Conservation (phyloP, 2,329 filamentous ascomycete species). For the Exserohilum turcica region DNA sequence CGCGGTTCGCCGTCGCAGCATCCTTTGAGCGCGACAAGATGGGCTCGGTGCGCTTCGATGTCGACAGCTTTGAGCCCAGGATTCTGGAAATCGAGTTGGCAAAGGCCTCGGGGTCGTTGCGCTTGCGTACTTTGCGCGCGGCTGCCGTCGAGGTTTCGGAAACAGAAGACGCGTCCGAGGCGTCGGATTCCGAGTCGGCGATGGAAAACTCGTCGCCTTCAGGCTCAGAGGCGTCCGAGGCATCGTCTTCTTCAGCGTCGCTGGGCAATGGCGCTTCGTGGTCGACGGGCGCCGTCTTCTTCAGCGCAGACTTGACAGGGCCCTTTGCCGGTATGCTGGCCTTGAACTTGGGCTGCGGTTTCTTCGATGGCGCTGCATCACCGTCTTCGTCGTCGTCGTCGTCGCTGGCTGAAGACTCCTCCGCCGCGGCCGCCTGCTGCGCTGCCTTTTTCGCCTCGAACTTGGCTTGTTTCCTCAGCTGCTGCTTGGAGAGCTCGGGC, state of each 20-base stretch:
- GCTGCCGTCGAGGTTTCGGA: constrained; percentile 44
- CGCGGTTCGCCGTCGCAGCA: constrained; percentile 73
- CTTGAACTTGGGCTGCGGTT: constrained; percentile 31
- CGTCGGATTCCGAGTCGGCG: constrained; percentile 35
- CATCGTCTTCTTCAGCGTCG: constrained; percentile 27
- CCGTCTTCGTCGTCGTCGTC: constrained; percentile 6
- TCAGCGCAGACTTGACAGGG: constrained; percentile 27
- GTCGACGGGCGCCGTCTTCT: constrained; percentile 34
- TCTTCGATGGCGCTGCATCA: constrained; percentile 8
- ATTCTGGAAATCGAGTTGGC: constrained; percentile 94
- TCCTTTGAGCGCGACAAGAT: constrained; percentile 83
- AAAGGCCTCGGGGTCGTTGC: constrained; percentile 90
- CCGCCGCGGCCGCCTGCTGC: constrained; percentile 15
- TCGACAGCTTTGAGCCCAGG: constrained; percentile 83
- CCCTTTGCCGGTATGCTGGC: constrained; percentile 23
- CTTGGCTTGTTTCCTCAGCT: constrained; percentile 26
- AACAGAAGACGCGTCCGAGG: constrained; percentile 45
- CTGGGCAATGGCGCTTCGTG: constrained; percentile 37
- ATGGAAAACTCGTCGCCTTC: constrained; percentile 43
- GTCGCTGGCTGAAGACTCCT: constrained; percentile 18
- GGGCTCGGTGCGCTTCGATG: constrained; percentile 81
- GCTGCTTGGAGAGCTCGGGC: constrained; percentile 16
- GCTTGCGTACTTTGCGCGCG: constrained; percentile 68
- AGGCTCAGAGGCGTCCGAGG: constrained; percentile 38
- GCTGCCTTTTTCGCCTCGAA: constrained; percentile 23